Conservation (phyloP, 768 basidiomycete species). For the Podaxis sp. region DNA sequence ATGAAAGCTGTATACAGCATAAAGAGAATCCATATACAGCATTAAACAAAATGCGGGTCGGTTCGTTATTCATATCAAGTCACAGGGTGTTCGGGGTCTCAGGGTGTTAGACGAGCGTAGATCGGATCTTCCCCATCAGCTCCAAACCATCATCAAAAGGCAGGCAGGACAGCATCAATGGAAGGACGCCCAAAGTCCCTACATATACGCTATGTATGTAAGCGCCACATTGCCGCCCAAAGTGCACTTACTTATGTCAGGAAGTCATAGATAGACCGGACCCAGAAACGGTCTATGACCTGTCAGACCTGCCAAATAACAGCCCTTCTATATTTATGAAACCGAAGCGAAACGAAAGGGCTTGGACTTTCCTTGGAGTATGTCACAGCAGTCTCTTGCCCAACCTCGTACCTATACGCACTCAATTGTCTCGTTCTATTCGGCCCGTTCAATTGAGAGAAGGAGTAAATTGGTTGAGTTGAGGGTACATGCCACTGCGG, state of each 20-base stretch:
- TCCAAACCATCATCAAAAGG: background rate
- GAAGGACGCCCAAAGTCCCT: conserved; percentile 4
- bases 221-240: conserved; percentile 1
- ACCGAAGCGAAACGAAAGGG: background rate
- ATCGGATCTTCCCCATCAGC: background rate
- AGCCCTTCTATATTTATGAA: too few relatives aligned
- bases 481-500: too few relatives aligned
- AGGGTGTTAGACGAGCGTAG: background rate
- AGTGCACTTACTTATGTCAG: background rate
- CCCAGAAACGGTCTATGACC: background rate
- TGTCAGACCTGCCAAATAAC: background rate
- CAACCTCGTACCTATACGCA: background rate
- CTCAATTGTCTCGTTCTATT: background rate
- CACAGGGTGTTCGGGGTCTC: background rate
- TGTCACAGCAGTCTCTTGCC: background rate
- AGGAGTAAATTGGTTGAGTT: too few relatives aligned
- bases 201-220: background rate
- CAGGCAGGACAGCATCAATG: conserved; percentile 11
- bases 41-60: background rate
- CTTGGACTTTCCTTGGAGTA: background rate
- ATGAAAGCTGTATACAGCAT: too few relatives aligned
- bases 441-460: background rate
- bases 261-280: background rate
- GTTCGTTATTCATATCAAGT: background rate
- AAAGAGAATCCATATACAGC: too few relatives aligned